A percentile compares a stretch with the other conserved stretches of the same genome.
Conservation (phyloP, 371 early-diverging fungal species). For the Coemansia sp. region DNA sequence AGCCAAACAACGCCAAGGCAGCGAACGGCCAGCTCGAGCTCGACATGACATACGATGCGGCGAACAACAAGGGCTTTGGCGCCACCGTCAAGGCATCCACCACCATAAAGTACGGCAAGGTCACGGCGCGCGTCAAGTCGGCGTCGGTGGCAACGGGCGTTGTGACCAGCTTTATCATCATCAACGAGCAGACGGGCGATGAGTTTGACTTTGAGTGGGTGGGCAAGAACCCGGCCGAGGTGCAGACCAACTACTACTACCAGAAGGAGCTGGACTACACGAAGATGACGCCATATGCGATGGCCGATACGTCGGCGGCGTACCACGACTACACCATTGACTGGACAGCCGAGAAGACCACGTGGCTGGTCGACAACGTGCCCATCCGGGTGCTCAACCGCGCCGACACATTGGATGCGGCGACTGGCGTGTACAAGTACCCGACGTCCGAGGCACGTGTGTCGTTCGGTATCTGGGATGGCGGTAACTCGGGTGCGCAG, state of each 20-base stretch:
- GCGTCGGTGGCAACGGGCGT: constrained; percentile 57
- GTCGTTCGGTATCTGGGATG: constrained; percentile 71
- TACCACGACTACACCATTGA: constrained; percentile 56
- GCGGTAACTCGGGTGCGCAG: constrained; percentile 55
- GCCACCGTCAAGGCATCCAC: constrained; percentile 55
- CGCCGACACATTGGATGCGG: constrained; percentile 40
- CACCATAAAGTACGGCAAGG: constrained; percentile 58
- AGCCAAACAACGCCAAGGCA: constrained; percentile 54
- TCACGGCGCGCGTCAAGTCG: constrained; percentile 58
- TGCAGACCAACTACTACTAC: constrained; percentile 67
- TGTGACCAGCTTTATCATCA: constrained; percentile 65
- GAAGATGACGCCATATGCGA: constrained; percentile 31
- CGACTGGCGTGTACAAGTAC: constrained; percentile 46
- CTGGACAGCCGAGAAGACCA: constrained; percentile 58
- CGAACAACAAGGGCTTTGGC: constrained; percentile 52
- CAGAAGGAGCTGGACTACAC: constrained; percentile 54
- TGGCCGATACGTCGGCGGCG: constrained; percentile 31
- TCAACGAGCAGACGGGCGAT: constrained; percentile 56
- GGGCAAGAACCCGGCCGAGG: constrained; percentile 55
- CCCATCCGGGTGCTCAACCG: constrained; percentile 53
- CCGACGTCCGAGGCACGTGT: constrained; percentile 59
- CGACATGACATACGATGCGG: constrained; percentile 33
- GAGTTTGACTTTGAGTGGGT: constrained; percentile 76
- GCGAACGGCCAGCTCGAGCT: constrained; percentile 53
- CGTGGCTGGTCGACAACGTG: constrained; percentile 61